These are phyloP conservation scores for Candida labiduridarum DNA, from an alignment of 1,139 yeast species.

Conservation along the genomic window DNA sequence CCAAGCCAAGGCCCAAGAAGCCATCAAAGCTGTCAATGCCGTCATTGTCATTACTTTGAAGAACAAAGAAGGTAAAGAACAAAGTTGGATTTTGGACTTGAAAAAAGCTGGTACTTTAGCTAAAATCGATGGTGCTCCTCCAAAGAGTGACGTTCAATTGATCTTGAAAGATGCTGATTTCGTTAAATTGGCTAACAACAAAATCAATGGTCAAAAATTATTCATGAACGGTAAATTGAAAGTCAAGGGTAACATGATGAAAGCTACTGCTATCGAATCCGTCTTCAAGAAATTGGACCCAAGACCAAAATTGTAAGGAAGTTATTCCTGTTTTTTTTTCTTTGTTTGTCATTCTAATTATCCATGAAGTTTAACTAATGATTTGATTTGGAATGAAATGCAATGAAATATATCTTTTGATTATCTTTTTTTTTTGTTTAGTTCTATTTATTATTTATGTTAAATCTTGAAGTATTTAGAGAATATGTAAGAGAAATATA, in stretches of 20 bases:
- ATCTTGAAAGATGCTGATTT: constrained; percentile 65
- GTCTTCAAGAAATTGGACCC: constrained; percentile 71
- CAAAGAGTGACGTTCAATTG: constrained; percentile 69
- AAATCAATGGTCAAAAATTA: constrained; percentile 82
- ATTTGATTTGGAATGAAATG: constrained; percentile 1
- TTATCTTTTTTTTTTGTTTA: not conserved
- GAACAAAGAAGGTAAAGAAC: constrained; percentile 65
- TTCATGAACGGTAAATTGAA: constrained; percentile 84
- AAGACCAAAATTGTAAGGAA: constrained; percentile 45
- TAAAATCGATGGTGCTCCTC: constrained; percentile 52
- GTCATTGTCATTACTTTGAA: constrained; percentile 68
- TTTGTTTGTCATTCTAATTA: not conserved
- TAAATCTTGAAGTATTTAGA: not conserved
- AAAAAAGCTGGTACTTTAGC: constrained; percentile 62
- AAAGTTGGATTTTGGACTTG: constrained; percentile 73
- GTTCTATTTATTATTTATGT: not conserved
- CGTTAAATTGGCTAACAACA: constrained; percentile 70
- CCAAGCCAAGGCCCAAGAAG: constrained; percentile 41
- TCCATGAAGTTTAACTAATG: not conserved
- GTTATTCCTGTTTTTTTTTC: not conserved
- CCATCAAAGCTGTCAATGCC: constrained; percentile 58
- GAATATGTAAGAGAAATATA: not conserved
- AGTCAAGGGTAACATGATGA: constrained; percentile 88
- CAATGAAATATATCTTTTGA: not conserved
- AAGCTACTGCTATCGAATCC: constrained; percentile 77